Conservation (phyloP, 2,329 filamentous ascomycete species). For the Camillea tinctor region DNA sequence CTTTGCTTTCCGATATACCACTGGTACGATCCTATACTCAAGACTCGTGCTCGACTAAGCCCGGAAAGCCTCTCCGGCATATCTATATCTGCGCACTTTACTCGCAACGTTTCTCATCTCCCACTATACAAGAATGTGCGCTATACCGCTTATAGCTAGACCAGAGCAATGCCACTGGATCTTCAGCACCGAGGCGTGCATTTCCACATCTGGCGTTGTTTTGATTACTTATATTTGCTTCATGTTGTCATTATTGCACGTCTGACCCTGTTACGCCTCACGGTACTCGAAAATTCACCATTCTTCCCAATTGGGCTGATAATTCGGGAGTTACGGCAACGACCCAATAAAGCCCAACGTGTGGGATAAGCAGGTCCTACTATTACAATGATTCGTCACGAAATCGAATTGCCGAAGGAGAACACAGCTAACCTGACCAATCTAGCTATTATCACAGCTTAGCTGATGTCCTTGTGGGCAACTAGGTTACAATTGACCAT, state of each 20-base stretch:
- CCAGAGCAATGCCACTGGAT: neutral
- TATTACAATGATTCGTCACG: neutral
- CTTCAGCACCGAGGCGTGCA: neutral
- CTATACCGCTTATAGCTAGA: neutral
- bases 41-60: neutral
- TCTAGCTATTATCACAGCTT: neutral
- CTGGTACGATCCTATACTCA: neutral
- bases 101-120: neutral
- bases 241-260: neutral
- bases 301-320: neutral
- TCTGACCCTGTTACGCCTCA: neutral
- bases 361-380: neutral
- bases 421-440: too few species aligned
- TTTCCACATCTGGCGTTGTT: neutral
- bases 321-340: neutral
- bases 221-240: neutral
- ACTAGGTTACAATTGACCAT: neutral
- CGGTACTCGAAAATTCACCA: neutral
- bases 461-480: neutral
- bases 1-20: constrained; percentile 5
- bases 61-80: neutral
- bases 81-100: neutral
- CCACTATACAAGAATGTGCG: neutral
- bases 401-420: neutral
- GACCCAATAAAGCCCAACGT: neutral